phyloP scores from a whole-genome alignment of 2,329 filamentous ascomycete genomes.

The Arthrobotrys musiformis region DNA sequence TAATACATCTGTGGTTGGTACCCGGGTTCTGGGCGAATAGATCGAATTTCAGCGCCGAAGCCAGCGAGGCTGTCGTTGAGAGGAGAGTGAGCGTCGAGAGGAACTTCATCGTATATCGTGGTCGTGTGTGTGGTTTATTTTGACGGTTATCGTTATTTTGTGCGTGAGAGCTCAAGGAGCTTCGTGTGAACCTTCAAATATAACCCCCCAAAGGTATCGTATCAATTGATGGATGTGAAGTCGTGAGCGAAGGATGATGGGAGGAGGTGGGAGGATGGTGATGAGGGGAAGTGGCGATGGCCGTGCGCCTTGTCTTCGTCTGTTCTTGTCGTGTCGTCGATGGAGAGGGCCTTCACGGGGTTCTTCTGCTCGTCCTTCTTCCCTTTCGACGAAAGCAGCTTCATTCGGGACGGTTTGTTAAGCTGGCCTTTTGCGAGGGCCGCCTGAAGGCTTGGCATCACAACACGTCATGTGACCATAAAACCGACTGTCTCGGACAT shows the following conservation, averaged over 20 bases:
- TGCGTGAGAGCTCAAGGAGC: constrained; percentile 20
- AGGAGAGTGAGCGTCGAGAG: constrained; percentile 39
- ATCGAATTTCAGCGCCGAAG: constrained; percentile 89
- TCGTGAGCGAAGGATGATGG: not conserved
- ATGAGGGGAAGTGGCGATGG: constrained; percentile 19
- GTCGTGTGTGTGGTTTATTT: constrained; percentile 2
- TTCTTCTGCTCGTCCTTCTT: constrained; percentile 18
- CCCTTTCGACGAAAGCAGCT: constrained; percentile 34
- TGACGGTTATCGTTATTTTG: not conserved
- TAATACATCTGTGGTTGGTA: constrained; percentile 82
- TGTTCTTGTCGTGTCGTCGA: constrained; percentile 17
- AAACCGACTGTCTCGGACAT: not conserved
- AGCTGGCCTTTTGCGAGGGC: constrained; percentile 51
- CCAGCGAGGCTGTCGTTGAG: constrained; percentile 47
- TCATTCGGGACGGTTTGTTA: constrained; percentile 38
- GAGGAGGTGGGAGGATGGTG: not conserved
- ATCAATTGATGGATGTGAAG: constrained; percentile 35
- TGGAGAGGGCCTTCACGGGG: constrained; percentile 6
- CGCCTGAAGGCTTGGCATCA: constrained; percentile 20
- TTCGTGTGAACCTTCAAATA: not conserved
- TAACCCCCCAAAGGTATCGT: not conserved
- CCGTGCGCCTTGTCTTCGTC: constrained; percentile 34
- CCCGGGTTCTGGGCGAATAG: constrained; percentile 75
- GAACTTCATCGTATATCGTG: constrained; percentile 49
- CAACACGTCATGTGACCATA: constrained; percentile 22